A percentile compares a stretch with the other conserved stretches of the same genome.
Conservation (phyloP, 768 basidiomycete species). For the Tephrocybe sp. region DNA sequence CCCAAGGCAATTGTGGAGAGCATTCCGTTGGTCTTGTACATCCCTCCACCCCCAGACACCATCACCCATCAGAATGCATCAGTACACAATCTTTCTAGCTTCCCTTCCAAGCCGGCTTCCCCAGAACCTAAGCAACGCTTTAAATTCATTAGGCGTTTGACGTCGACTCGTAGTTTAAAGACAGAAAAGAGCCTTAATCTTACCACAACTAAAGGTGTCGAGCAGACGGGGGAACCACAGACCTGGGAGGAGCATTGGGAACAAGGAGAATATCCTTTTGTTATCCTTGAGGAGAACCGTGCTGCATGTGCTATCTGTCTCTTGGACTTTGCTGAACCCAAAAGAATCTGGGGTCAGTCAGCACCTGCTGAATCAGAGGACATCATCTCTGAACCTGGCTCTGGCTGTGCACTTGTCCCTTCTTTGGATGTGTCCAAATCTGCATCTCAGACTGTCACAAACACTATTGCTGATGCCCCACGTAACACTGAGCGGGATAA, state of each 20-base stretch:
- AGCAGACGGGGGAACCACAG: constrained; percentile 29
- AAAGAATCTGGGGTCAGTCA: constrained; percentile 24
- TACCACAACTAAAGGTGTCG: constrained; percentile 9
- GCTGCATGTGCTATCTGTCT: constrained; percentile 85
- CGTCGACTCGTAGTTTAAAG: constrained; percentile 25
- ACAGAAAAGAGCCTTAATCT: constrained; percentile 1
- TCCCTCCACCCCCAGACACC: constrained; percentile 70
- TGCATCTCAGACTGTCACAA: constrained; percentile 8
- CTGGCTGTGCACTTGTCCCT: neutral
- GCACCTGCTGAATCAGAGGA: neutral
- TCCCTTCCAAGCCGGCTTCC: constrained; percentile 53
- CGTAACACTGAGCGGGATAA: neutral
- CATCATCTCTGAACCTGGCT: neutral
- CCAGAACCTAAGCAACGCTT: constrained; percentile 49
- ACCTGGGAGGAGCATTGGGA: constrained; percentile 84
- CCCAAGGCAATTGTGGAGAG: constrained; percentile 70
- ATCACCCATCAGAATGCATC: constrained; percentile 32
- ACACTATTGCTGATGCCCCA: neutral
- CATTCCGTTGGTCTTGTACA: constrained; percentile 85
- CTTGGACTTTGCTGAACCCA: constrained; percentile 81
- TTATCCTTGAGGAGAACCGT: constrained; percentile 77
- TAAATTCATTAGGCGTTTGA: constrained; percentile 44
- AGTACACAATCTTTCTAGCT: constrained; percentile 48
- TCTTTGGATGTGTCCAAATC: too few relatives aligned
- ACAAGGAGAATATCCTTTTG: constrained; percentile 74